Evolutionary conservation across 2,329 filamentous ascomycete species (phyloP), one percentile per base, ranked within the genome.

Genomic region (Paraphoma chrysanthemicola): DNA sequence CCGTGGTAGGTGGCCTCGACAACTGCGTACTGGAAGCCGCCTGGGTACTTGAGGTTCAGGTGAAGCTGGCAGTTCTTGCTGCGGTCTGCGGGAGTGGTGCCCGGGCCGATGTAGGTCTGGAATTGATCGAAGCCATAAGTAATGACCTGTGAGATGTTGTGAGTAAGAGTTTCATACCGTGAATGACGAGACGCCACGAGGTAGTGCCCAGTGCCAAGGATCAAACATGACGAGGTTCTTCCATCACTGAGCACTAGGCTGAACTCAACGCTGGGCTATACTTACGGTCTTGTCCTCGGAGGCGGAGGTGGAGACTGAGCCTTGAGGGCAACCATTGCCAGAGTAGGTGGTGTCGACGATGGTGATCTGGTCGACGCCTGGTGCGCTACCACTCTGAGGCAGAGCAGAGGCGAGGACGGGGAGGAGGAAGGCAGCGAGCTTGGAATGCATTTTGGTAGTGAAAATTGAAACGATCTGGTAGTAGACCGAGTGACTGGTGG

Each of bases 11-110:
- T 74, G 14, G 72, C 72, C 17, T 71, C 65, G 4, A 75, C 72
- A 28, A 77, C 66, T 33, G 70, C 56, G 69, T 76, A 69, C 66
- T 77, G 51, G 76, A 77, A 71, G 69, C 76, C 78, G 71, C 71
- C 69, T 2, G 60, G 73, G 59, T 69, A 76, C 69, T 76, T 67
- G 49, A 71, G 55, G 53, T 70, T 69, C 42, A 77, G 53, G 64
- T 75, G 73, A 18, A 77, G 62, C 53, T 75, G 72, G 69, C 73
- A 77, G 65, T 72, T 72, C 63, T 76, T 75, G 60, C 67, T 70
- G 53, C 71, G 66, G 58, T 76, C 71, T 42, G 63, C 50, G 29
- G 67, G 57, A 30, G 54, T 57, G 9, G 67, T 70, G 33, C 64
- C 62, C 11, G 72, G 71, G 42, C 72, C 72, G 44, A 72, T 73